Percentiles rank a stretch among this genome's conserved stretches.
Evolutionary conservation across 148 eudicot species (phyloP).

Genomic region (Rhododendron vialii): DNA sequence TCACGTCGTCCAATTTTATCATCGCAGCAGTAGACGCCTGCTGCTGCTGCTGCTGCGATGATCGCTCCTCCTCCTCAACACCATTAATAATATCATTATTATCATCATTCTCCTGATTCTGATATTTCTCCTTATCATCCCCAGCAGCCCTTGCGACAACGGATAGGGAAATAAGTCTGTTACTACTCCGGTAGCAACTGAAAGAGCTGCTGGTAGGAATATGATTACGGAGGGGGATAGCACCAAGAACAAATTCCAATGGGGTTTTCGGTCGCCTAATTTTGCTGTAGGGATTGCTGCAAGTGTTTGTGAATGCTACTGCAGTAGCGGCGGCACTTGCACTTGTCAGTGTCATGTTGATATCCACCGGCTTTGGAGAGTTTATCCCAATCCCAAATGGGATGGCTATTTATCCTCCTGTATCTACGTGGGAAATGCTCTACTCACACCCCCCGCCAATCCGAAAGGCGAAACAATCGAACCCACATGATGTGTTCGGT

Average conservation of each 20-base stretch:
- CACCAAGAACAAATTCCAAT: neutral
- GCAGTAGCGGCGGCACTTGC: neutral
- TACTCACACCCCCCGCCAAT: neutral
- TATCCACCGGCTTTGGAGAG: neutral
- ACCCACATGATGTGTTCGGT: neutral
- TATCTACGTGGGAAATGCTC: neutral
- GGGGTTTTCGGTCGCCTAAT: conserved; percentile 4
- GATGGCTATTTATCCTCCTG: neutral
- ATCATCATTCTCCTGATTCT: conserved; percentile 17
- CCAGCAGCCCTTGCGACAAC: conserved; percentile 12
- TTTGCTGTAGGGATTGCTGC: neutral
- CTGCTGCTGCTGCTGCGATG: conserved; percentile 10
- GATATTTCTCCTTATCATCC: conserved; percentile 15
- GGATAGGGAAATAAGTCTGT: neutral
- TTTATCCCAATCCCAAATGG: neutral
- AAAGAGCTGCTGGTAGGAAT: neutral
- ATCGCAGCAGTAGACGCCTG: conserved; percentile 26
- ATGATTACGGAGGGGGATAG: neutral
- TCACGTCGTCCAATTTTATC: conserved; percentile 73
- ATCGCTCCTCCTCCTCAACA: neutral
- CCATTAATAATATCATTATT: conserved; percentile 19
- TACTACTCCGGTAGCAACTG: neutral
- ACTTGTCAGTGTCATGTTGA: neutral
- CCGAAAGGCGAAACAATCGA: neutral
- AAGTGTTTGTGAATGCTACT: neutral